A percentile compares a stretch with the other conserved stretches of the same genome.
Conservation (phyloP, 352 stramenopile genomes). For the Lagenidium sp. region DNA sequence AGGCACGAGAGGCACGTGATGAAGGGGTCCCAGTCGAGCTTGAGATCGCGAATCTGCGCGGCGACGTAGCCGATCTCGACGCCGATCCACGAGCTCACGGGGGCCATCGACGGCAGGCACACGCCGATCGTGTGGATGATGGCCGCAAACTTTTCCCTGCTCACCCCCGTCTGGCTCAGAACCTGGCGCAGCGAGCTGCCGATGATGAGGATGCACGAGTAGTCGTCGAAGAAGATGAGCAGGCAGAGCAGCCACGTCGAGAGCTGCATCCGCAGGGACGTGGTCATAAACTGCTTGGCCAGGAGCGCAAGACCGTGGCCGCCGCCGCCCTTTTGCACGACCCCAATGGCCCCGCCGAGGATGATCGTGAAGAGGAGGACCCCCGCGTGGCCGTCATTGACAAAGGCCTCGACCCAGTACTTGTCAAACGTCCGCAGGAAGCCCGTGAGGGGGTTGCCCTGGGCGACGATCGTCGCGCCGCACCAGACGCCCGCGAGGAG, state of each 20-base stretch:
- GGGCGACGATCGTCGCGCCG: constrained; percentile 72
- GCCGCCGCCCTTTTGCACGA: constrained; percentile 85
- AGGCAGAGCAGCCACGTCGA: constrained; percentile 76
- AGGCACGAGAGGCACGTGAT: constrained; percentile 77
- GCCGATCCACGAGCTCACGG: constrained; percentile 86
- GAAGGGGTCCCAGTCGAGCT: constrained; percentile 84
- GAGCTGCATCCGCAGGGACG: constrained; percentile 74
- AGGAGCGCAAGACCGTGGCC: constrained; percentile 74
- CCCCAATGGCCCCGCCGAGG: constrained; percentile 79
- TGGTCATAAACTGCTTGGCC: constrained; percentile 77
- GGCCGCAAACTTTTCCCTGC: constrained; percentile 82
- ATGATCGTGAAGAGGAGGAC: constrained; percentile 88
- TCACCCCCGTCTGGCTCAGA: constrained; percentile 74
- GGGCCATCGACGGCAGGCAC: constrained; percentile 82
- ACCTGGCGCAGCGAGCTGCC: constrained; percentile 81
- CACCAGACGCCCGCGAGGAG: constrained; percentile 84
- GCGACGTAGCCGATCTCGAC: constrained; percentile 86
- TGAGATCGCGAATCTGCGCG: constrained; percentile 59
- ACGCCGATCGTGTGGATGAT: constrained; percentile 87
- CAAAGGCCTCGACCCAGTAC: constrained; percentile 83
- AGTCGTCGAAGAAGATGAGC: constrained; percentile 91
- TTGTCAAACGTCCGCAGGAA: constrained; percentile 83
- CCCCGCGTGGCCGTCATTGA: constrained; percentile 70
- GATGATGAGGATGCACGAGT: constrained; percentile 88
- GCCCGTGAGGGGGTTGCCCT: constrained; percentile 59